A percentile compares a stretch with the other conserved stretches of the same genome.
These are phyloP conservation scores for Yamadazyma trypodendri DNA, from an alignment of 1,139 yeast species.

Conservation along the genomic window DNA sequence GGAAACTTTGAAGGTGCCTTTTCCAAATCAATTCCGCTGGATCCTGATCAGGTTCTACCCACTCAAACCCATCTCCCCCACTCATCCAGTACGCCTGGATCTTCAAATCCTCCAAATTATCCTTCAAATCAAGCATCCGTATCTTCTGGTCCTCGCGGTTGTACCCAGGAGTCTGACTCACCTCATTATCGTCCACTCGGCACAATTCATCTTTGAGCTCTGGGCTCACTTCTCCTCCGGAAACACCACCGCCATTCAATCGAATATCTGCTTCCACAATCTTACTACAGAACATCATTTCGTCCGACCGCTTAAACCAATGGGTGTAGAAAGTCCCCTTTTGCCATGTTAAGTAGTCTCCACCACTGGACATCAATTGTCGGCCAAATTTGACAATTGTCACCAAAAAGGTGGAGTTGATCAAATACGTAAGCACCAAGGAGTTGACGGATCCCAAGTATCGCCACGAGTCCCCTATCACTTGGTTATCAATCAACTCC, in stretches of 20 bases:
- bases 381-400: slow-evolving; percentile 61
- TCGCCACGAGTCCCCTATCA: slow-evolving; percentile 36
- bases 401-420: slow-evolving; percentile 61
- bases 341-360: slow-evolving; percentile 59
- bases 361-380: slow-evolving; percentile 45
- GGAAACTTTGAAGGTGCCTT: slow-evolving; percentile 27
- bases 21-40: slow-evolving; percentile 69
- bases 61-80: slow-evolving; percentile 73
- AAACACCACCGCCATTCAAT: slow-evolving; percentile 43
- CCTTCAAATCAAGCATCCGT: slow-evolving; percentile 40
- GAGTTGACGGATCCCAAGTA: slow-evolving; percentile 54
- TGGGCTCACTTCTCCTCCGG: slow-evolving; percentile 35
- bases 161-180: slow-evolving; percentile 32
- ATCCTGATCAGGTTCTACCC: slow-evolving; percentile 81
- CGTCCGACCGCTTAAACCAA: slow-evolving; percentile 68
- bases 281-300: slow-evolving; percentile 63
- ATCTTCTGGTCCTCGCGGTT: slow-evolving; percentile 41
- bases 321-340: slow-evolving; percentile 64
- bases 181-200: slow-evolving; percentile 29
- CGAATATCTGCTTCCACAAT: slow-evolving; percentile 65
- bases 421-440: slow-evolving; percentile 61
- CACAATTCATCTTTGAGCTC: slow-evolving; percentile 42
- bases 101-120: slow-evolving; percentile 52
- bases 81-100: slow-evolving; percentile 76
- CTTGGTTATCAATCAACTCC: slow-evolving; percentile 33